A percentile compares a stretch with the other conserved stretches of the same genome.
phyloP scores from a whole-genome alignment of 2,329 filamentous ascomycete species.

The Chaetomium olivaceum region DNA sequence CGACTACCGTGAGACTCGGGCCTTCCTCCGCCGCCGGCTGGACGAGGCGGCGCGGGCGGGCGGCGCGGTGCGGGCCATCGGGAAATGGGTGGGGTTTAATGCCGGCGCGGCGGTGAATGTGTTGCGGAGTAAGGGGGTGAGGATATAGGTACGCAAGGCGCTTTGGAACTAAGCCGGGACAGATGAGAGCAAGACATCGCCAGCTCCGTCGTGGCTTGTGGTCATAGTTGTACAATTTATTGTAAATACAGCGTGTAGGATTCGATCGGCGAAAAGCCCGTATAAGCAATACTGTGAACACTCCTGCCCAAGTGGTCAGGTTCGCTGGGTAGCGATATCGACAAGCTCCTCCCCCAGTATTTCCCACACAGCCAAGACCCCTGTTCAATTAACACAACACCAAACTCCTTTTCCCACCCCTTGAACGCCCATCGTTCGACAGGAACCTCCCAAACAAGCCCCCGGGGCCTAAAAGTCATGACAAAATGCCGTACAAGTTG shows the following conservation, averaged over 20 bases:
- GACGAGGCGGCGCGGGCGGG: slow-evolving; percentile 67
- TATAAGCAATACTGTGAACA: slow-evolving; percentile 9
- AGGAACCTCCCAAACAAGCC: neutral
- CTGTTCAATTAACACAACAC: neutral
- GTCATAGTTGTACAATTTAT: slow-evolving; percentile 7
- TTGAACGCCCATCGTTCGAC: neutral
- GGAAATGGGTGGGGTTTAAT: slow-evolving; percentile 82
- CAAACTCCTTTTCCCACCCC: neutral
- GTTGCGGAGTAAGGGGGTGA: slow-evolving; percentile 81
- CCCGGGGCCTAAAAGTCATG: neutral
- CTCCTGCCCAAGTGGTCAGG: neutral
- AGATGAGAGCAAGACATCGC: neutral
- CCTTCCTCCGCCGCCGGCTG: slow-evolving; percentile 75
- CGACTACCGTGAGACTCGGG: slow-evolving; percentile 73
- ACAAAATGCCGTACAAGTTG: slow-evolving; percentile 6
- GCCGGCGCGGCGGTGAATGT: slow-evolving; percentile 76
- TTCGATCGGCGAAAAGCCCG: neutral
- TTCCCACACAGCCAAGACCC: neutral
- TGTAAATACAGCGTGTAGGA: slow-evolving; percentile 13
- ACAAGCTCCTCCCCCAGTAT: neutral
- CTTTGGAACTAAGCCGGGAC: neutral
- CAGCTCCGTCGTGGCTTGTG: neutral
- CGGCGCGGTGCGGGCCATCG: slow-evolving; percentile 61
- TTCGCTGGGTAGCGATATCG: neutral
- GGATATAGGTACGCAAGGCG: slow-evolving; percentile 59